Evolutionary conservation across 2,329 filamentous ascomycete species (phyloP), one percentile per base, ranked within the genome.

Genomic region (Penicillium italicum): DNA sequence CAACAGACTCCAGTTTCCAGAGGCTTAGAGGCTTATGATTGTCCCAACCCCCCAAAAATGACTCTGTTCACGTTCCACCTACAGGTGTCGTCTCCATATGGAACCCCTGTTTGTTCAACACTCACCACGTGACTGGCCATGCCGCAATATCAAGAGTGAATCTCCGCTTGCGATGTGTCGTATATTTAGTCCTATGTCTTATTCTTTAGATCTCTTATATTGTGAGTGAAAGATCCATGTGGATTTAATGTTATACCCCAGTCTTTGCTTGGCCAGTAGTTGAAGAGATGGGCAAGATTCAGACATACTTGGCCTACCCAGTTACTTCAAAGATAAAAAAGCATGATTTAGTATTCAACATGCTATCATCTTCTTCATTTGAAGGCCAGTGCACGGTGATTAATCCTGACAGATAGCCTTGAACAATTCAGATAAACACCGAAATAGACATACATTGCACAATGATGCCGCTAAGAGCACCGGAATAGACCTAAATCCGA

Each of bases 31-130:
- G n/a, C 9, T 20, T n/a, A 26, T n/a, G 14, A 36, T 28, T 34
- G 3, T 11, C 11, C 22, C 6, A 5, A 16, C 16, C 7, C 22
- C 22, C 11, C 6, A 3, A 33, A 51, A 5, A 8, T 20, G n/a
- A 31, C 18, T 22, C 18, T 24, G 14, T 42, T 34, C 31, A 50
- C 16, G 11, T 42, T 26, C 26, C 36, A 28, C 14, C 5, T 53
- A 24, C 14, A 22, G 43, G 20, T 33, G 50, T 36, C 24, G 33
- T 38, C 34, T 43, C 26, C 8, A 5, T 20, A n/a, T 49, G 37
- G 30, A 54, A 34, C 47, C 53, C 53, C 53, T 51, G 47, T 51
- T 50, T 44, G 52, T 55, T 51, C 20, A 38, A 55, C 18, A 34
- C 2, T 1, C 2, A 6, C 1, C 53, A 55, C 53, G 53, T 55